phyloP scores from a whole-genome alignment of 371 early-diverging fungal species.

The Mucor indicus region DNA sequence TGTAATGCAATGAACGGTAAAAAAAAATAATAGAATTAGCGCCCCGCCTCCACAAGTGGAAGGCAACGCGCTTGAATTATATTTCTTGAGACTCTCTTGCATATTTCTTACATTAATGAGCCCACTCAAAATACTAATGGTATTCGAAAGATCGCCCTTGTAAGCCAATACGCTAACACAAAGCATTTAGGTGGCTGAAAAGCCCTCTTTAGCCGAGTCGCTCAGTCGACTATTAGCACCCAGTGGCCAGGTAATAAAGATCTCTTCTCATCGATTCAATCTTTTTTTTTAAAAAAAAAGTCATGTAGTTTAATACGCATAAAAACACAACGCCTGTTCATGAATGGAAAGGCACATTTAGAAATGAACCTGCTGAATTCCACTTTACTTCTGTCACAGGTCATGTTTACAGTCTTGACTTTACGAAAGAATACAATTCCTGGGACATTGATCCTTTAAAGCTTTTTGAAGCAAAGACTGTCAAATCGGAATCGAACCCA shows the following conservation, averaged over 20 bases:
- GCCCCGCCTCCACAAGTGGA: no score
- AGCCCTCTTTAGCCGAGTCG: slow-evolving; percentile 73
- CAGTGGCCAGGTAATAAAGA: slow-evolving; percentile 32
- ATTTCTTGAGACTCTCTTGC: no score
- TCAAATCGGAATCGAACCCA: slow-evolving; percentile 45
- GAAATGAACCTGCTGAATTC: slow-evolving; percentile 33
- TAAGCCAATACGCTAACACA: no score
- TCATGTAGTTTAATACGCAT: slow-evolving; percentile 29
- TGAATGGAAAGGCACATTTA: slow-evolving; percentile 43
- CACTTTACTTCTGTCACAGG: slow-evolving; percentile 50
- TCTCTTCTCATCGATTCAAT: no score
- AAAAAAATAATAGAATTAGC: no score
- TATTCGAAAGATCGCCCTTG: no score
- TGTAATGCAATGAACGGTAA: no score
- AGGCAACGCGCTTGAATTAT: no score
- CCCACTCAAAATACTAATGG: no score
- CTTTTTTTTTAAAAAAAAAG: neutral
- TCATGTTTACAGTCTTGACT: slow-evolving; percentile 44
- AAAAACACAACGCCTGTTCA: slow-evolving; percentile 42
- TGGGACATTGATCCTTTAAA: slow-evolving; percentile 47
- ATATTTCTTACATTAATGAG: no score
- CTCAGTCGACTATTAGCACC: slow-evolving; percentile 55
- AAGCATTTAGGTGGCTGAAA: slow-evolving; percentile 76
- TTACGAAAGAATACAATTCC: slow-evolving; percentile 46
- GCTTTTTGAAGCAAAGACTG: slow-evolving; percentile 40